A percentile compares a stretch with the other conserved stretches of the same genome.
phyloP scores from a whole-genome alignment of 345 rosid species.

The Pelargonium nanum region DNA sequence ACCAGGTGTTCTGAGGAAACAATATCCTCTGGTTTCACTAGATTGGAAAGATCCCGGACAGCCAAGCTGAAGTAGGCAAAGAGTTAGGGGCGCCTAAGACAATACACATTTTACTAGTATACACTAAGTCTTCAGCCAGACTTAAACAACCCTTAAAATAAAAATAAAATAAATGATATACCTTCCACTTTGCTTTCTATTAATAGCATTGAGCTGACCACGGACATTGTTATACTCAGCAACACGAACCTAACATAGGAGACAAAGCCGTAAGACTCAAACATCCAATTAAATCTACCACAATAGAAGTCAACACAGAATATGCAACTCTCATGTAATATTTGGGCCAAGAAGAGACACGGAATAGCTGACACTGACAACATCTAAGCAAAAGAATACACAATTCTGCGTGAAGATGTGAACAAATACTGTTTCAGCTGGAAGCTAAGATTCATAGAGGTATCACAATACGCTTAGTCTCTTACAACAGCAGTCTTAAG shows the following conservation, averaged over 20 bases:
- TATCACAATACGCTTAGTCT: not conserved
- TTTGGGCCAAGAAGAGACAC: not conserved
- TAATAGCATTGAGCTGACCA: slow-evolving; percentile 89
- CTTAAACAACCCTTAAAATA: not conserved
- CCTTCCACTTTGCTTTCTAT: slow-evolving; percentile 99
- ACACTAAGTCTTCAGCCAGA: not conserved
- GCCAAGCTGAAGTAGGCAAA: slow-evolving; percentile 62
- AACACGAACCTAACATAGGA: slow-evolving; percentile 64
- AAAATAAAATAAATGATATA: slow-evolving; percentile 9
- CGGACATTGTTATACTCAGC: slow-evolving; percentile 92
- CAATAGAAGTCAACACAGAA: not conserved
- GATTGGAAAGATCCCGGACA: slow-evolving; percentile 90
- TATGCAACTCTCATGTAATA: not conserved
- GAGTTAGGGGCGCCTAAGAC: not conserved
- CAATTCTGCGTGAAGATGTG: too few species aligned
- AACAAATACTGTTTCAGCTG: not conserved
- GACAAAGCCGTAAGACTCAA: slow-evolving; percentile 7
- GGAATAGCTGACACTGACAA: too few species aligned
- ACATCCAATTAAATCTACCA: slow-evolving; percentile 1
- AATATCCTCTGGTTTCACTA: slow-evolving; percentile 88
- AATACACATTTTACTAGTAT: not conserved
- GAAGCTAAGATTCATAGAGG: not conserved
- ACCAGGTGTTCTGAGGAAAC: slow-evolving; percentile 67
- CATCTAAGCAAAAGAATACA: too few species aligned
- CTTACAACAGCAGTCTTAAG: not conserved